These are phyloP conservation scores for Fusarium metavorans DNA, from an alignment of 2,329 filamentous ascomycete genomes.

Conservation along the genomic window DNA sequence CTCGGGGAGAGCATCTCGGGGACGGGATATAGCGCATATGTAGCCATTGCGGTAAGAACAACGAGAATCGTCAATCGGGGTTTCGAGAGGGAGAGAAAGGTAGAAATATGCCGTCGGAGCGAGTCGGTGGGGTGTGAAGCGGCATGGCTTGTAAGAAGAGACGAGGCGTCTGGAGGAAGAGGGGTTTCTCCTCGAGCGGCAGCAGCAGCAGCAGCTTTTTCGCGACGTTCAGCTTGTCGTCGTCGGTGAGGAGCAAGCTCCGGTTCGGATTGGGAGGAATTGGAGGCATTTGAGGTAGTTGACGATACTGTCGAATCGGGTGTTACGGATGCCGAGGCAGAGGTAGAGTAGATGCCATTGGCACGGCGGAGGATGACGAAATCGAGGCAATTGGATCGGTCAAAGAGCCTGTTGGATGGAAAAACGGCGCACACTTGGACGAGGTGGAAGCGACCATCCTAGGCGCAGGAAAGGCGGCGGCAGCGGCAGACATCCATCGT, in stretches of 20 bases:
- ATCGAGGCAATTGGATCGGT: slow-evolving; percentile 53
- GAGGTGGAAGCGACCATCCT: slow-evolving; percentile 35
- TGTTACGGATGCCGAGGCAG: slow-evolving; percentile 32
- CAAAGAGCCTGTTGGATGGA: slow-evolving; percentile 52
- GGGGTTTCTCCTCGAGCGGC: slow-evolving; percentile 39
- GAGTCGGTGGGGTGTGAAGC: slow-evolving; percentile 63
- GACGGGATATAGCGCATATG: slow-evolving; percentile 94
- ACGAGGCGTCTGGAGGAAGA: slow-evolving; percentile 65
- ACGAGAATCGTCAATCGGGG: slow-evolving; percentile 93
- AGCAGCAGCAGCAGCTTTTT: slow-evolving; percentile 38
- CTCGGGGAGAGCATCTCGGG: slow-evolving; percentile 83
- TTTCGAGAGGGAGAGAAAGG: slow-evolving; percentile 93
- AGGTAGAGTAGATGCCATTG: slow-evolving; percentile 45
- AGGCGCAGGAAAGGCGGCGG: slow-evolving; percentile 40
- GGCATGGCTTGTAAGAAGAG: slow-evolving; percentile 65
- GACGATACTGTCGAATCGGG: slow-evolving; percentile 34
- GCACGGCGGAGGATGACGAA: slow-evolving; percentile 46
- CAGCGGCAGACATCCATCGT: slow-evolving; percentile 49
- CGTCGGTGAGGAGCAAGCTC: slow-evolving; percentile 51
- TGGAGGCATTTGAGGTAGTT: slow-evolving; percentile 31
- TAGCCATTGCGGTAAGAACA: slow-evolving; percentile 88
- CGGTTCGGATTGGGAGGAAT: slow-evolving; percentile 33
- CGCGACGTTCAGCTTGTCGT: slow-evolving; percentile 47
- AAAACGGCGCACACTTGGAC: slow-evolving; percentile 44
- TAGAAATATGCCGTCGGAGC: slow-evolving; percentile 75